phyloP scores from a whole-genome alignment of 1,284 basidiomycete species.

The Ganoderma leucocontextum region DNA sequence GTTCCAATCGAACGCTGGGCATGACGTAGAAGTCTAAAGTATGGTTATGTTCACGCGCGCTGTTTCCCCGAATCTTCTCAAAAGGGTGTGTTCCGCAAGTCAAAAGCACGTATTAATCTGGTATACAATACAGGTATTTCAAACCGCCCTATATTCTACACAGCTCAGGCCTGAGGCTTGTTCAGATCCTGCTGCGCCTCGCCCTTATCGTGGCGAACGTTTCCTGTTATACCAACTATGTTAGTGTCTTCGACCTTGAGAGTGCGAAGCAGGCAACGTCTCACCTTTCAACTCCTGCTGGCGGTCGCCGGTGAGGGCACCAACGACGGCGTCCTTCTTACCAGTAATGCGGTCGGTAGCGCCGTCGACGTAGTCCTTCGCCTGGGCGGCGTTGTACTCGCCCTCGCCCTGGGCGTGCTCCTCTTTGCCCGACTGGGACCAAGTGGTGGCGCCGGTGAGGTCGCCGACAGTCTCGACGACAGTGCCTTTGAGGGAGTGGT shows the following conservation, averaged over 20 bases:
- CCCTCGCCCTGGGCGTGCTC: slow-evolving; percentile 74
- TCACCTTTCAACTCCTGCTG: slow-evolving; percentile 65
- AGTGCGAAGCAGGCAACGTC: slow-evolving; percentile 21
- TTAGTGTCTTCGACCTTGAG: not conserved
- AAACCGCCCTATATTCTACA: not conserved
- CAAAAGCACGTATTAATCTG: not conserved
- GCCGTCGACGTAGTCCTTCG: slow-evolving; percentile 66
- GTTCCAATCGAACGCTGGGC: too few relatives aligned
- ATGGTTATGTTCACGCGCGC: not conserved
- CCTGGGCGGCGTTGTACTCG: slow-evolving; percentile 64
- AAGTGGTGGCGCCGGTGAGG: slow-evolving; percentile 53
- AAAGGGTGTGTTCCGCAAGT: too few relatives aligned
- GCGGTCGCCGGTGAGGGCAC: slow-evolving; percentile 59
- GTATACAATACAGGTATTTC: not conserved
- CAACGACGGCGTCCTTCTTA: slow-evolving; percentile 63
- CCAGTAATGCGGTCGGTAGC: slow-evolving; percentile 64
- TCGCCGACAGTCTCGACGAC: slow-evolving; percentile 67
- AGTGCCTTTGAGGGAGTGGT: slow-evolving; percentile 67
- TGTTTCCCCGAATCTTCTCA: not conserved
- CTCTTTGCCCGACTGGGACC: slow-evolving; percentile 67
- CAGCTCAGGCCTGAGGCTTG: slow-evolving; percentile 14
- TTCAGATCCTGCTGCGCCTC: slow-evolving; percentile 62
- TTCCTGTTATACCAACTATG: slow-evolving; percentile 50
- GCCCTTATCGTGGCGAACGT: slow-evolving; percentile 67
- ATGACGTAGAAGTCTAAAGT: not conserved